phyloP scores from a whole-genome alignment of 2,329 filamentous ascomycete genomes.

The Alternaria sp. region DNA sequence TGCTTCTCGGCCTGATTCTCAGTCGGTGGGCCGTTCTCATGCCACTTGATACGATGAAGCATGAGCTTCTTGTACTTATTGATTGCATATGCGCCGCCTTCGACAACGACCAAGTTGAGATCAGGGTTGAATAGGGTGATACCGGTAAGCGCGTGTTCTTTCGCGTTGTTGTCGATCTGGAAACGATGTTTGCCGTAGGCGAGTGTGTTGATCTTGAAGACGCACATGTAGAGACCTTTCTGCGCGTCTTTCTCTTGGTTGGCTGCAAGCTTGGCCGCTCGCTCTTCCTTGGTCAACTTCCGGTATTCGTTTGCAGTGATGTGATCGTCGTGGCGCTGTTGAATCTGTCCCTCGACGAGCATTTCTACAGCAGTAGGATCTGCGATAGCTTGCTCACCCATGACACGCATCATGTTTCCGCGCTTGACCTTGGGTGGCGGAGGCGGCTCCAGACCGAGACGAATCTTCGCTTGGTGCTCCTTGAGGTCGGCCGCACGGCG shows the following conservation, averaged over 20 bases:
- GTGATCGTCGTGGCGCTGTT: conserved; percentile 81
- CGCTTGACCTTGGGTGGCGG: conserved; percentile 97
- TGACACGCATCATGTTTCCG: conserved; percentile 94
- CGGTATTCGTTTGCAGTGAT: conserved; percentile 79
- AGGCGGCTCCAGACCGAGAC: conserved; percentile 85
- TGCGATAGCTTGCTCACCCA: conserved; percentile 90
- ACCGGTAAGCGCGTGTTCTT: conserved; percentile 84
- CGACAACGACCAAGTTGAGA: conserved; percentile 87
- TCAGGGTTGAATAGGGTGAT: conserved; percentile 91
- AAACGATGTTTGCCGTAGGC: conserved; percentile 92
- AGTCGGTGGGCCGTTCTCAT: conserved; percentile 78
- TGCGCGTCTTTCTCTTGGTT: conserved; percentile 89
- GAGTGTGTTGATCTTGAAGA: conserved; percentile 89
- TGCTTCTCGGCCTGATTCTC: conserved; percentile 63
- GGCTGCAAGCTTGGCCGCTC: conserved; percentile 77
- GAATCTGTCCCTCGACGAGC: conserved; percentile 90
- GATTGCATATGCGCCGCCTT: conserved; percentile 85
- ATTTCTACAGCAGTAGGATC: conserved; percentile 97
- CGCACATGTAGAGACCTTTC: conserved; percentile 82
- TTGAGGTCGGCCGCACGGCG: conserved; percentile 91
- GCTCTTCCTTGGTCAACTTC: conserved; percentile 86
- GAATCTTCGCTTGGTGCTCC: conserved; percentile 94
- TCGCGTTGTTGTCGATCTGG: conserved; percentile 90
- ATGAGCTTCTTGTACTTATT: conserved; percentile 90
- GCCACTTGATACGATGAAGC: conserved; percentile 93